Percentiles rank a stretch among this genome's conserved stretches.
Conservation (phyloP, 495 filamentous ascomycete genomes). For the Saxophila tyrrhenica region DNA sequence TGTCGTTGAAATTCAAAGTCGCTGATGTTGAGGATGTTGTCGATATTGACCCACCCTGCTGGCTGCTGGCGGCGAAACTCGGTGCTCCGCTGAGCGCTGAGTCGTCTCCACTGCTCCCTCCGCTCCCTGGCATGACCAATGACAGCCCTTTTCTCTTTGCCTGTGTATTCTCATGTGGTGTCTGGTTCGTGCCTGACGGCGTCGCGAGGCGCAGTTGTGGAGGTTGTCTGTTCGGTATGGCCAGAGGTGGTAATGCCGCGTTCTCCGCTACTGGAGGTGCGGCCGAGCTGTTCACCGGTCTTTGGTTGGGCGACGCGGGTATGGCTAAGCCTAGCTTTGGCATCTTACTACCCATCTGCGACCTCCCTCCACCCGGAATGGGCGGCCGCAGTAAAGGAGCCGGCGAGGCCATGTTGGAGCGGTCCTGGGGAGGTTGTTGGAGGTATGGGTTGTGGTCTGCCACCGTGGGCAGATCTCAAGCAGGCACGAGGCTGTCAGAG, state of each 20-base stretch:
- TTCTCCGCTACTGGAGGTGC: conserved; percentile 9
- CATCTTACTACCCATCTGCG: conserved; percentile 48
- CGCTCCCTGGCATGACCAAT: conserved; percentile 30
- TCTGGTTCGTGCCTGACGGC: conserved; percentile 63
- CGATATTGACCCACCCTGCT: conserved; percentile 63
- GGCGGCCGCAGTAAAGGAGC: conserved; percentile 74
- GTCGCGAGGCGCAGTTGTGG: conserved; percentile 73
- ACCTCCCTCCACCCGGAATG: conserved; percentile 55
- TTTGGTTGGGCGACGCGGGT: conserved; percentile 67
- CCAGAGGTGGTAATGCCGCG: conserved; percentile 11
- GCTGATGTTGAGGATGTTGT: conserved; percentile 54
- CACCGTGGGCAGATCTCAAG: conserved; percentile 13
- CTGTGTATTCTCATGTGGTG: conserved; percentile 47
- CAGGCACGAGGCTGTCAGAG: conserved; percentile 10
- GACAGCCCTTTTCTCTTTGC: conserved; percentile 36
- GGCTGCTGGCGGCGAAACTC: conserved; percentile 57
- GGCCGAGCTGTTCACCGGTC: conserved; percentile 45
- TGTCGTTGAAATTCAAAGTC: conserved; percentile 50
- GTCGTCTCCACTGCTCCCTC: conserved; percentile 47
- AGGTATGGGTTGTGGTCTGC: conserved; percentile 3
- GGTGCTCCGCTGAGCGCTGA: conserved; percentile 66
- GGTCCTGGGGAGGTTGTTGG: conserved; percentile 2
- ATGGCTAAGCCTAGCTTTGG: conserved; percentile 82
- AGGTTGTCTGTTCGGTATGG: conserved; percentile 30
- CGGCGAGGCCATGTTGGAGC: conserved; percentile 58